A percentile compares a stretch with the other conserved stretches of the same genome.
These are phyloP conservation scores for Nyctanthes arbortristis DNA, from an alignment of 257 asterid genomes.

Conservation along the genomic window DNA sequence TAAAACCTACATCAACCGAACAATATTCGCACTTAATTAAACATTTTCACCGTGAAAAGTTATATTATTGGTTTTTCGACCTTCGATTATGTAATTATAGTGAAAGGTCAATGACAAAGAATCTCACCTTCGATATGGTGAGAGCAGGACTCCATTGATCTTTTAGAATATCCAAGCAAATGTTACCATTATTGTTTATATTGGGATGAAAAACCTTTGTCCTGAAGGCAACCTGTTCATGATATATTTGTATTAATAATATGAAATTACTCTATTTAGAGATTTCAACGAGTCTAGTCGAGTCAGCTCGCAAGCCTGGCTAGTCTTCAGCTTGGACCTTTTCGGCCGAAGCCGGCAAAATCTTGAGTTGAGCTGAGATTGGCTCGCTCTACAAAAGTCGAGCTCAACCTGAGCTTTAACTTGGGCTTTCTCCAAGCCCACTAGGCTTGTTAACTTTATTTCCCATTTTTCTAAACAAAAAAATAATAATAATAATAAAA, in stretches of 20 bases:
- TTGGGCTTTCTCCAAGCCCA: too few relatives aligned
- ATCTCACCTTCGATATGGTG: constrained; percentile 81
- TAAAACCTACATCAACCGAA: constrained; percentile 48
- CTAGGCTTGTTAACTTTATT: too few relatives aligned
- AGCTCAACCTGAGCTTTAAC: too few relatives aligned
- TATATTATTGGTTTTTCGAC: too few relatives aligned
- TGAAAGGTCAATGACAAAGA: neutral
- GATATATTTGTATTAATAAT: neutral
- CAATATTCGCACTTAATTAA: neutral
- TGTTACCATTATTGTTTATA: constrained; percentile 79
- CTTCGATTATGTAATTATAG: neutral
- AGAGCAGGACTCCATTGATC: constrained; percentile 98
- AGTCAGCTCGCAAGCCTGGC: too few relatives aligned
- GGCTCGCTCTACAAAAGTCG: too few relatives aligned
- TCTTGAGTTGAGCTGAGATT: too few relatives aligned
- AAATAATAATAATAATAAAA: neutral
- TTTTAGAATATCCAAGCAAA: constrained; percentile 81
- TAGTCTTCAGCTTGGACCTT: too few relatives aligned
- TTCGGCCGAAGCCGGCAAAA: too few relatives aligned
- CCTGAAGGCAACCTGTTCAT: constrained; percentile 77
- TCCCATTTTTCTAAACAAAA: neutral
- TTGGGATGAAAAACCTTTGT: constrained; percentile 94
- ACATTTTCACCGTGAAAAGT: too few relatives aligned
- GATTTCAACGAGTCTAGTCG: too few relatives aligned
- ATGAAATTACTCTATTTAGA: too few relatives aligned